Evolutionary conservation across 148 eudicot species (phyloP).

Genomic region (Rhododendron vialii): DNA sequence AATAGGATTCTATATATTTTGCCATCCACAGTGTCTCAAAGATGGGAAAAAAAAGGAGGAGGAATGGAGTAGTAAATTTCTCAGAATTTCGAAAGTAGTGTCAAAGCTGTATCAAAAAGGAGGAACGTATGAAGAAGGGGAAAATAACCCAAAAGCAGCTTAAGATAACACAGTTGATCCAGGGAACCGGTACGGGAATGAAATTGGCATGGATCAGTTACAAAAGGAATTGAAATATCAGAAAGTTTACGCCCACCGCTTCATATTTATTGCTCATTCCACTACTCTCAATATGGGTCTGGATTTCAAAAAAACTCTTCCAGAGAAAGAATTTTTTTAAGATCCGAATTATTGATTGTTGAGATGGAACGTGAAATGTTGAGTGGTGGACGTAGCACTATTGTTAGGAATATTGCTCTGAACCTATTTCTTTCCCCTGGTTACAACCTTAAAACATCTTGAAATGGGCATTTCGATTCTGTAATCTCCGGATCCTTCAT

Average conservation of each 20-base stretch:
- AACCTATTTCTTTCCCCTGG: not conserved
- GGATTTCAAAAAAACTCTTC: too few species aligned
- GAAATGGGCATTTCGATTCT: not conserved
- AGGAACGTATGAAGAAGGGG: too few species aligned
- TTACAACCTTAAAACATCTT: not conserved
- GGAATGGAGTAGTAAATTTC: not conserved
- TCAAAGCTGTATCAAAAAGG: not conserved
- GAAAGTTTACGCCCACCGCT: too few species aligned
- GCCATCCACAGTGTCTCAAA: too few species aligned
- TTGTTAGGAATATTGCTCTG: not conserved
- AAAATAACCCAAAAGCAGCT: too few species aligned
- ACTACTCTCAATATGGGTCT: too few species aligned
- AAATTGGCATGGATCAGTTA: not conserved
- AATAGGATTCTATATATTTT: too few species aligned
- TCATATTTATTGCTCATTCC: too few species aligned
- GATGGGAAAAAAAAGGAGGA: not conserved
- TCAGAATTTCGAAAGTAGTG: not conserved
- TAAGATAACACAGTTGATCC: not conserved
- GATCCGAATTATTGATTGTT: too few species aligned
- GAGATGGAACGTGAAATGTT: too few species aligned
- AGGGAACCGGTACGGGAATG: not conserved
- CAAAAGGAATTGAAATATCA: not conserved
- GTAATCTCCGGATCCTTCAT: not conserved
- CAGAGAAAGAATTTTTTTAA: too few species aligned
- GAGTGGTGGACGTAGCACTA: rapidly evolving